Evolutionary conservation across 106 monocot species (phyloP).

Genomic region (Platanthera guangdongensis): DNA sequence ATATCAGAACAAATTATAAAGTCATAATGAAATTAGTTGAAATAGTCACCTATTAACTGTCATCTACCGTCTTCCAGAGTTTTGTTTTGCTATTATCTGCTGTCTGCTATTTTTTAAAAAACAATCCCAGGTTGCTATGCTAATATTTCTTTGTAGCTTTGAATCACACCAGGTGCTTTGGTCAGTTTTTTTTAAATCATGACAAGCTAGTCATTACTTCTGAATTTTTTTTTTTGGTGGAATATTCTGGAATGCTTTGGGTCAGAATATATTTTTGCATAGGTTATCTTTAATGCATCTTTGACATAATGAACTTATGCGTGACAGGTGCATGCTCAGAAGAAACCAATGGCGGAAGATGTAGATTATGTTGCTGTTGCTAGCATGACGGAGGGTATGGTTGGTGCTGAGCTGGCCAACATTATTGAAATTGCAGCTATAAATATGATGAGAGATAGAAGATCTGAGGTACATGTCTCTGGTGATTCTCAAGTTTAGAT

Average conservation of each 20-base stretch:
- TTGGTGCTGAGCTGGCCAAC: constrained; percentile 85
- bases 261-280: background rate
- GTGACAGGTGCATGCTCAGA: constrained; percentile 75
- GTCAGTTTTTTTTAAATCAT: background rate
- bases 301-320: background rate
- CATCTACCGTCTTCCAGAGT: too few species aligned
- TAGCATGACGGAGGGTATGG: constrained; percentile 94
- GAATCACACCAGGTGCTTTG: background rate
- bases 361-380: constrained; percentile 81
- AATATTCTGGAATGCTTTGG: background rate
- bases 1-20: too few species aligned
- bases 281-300: background rate
- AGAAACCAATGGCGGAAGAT: constrained; percentile 82
- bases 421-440: constrained; percentile 86
- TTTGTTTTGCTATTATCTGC: too few species aligned
- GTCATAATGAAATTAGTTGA: too few species aligned
- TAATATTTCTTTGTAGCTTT: background rate
- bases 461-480: constrained; percentile 46
- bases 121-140: background rate
- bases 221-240: background rate
- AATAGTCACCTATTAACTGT: too few species aligned
- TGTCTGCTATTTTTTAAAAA: background rate
- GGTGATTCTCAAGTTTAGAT: background rate
- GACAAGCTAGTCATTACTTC: background rate
- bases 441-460: constrained; percentile 78